A percentile compares a stretch with the other conserved stretches of the same genome.
Conservation (phyloP, 1,139 yeast genomes). For the Blastobotrys ciferrii region DNA sequence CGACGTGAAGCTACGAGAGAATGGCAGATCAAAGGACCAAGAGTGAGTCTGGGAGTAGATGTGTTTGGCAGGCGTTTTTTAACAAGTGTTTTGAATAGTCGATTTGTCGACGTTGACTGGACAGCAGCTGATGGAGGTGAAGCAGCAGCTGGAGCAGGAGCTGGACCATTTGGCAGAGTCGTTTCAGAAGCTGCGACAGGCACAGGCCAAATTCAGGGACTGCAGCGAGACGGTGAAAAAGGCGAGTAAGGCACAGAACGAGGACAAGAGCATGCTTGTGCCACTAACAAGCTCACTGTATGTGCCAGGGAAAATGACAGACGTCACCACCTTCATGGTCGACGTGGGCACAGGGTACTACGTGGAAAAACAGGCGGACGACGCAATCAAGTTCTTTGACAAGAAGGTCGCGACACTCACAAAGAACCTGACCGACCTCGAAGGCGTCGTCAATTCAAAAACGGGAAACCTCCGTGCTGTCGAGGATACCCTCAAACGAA, state of each 20-base stretch:
- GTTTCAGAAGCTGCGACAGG: constrained; percentile 77
- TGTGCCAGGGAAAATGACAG: constrained; percentile 74
- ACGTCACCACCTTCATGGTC: constrained; percentile 71
- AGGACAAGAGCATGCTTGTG: constrained; percentile 59
- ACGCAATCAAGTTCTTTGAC: constrained; percentile 72
- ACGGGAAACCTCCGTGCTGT: constrained; percentile 33
- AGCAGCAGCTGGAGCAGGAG: constrained; percentile 82
- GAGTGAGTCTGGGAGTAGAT: constrained; percentile 4
- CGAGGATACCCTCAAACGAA: constrained; percentile 24
- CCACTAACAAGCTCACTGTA: constrained; percentile 89
- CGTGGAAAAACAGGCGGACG: constrained; percentile 63
- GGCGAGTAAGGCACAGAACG: constrained; percentile 48
- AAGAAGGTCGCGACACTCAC: constrained; percentile 69
- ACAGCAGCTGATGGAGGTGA: constrained; percentile 80
- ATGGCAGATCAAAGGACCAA: constrained; percentile 3
- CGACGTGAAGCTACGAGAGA: too few species aligned
- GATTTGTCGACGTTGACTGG: constrained; percentile 73
- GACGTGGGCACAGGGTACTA: constrained; percentile 97
- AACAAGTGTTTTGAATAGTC: constrained; percentile 19
- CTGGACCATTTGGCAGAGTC: constrained; percentile 83
- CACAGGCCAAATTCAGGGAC: constrained; percentile 78
- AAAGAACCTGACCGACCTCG: constrained; percentile 71
- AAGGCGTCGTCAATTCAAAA: constrained; percentile 54
- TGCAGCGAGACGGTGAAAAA: constrained; percentile 69
- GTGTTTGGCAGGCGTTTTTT: not conserved